Base-by-base conservation (phyloP, 2,329 filamentous ascomycete species). In the Fusarium sororula region DNA sequence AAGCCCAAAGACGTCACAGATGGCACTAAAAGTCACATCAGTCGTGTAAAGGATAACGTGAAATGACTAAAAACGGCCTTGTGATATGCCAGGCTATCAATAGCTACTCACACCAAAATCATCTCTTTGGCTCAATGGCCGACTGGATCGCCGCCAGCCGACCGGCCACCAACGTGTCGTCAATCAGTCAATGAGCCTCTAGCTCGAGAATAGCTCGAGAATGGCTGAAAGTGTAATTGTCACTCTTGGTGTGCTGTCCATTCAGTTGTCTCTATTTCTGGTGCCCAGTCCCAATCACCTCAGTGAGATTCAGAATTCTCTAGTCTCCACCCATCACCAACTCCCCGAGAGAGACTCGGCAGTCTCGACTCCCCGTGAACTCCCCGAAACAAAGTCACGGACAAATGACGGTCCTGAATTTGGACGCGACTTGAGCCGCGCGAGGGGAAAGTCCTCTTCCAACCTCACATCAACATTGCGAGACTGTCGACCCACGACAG, bases 361-460 rank as follows among this genome's bases (percentile, higher is more conserved):
- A 28, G 37, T 47, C 39, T 55, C 39, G 47, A 62, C 62, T 71
- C 63, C 69, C 63, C 63, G 54, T 61, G 41, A 64, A 73, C 71
- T 74, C 71, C 71, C 71, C 71, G 71, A 70, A 26, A 54, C n/a
- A 18, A 22, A 50, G 24, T 42, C 48, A 61, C 65, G 55, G 42
- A 55, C 66, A 69, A 70, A 71, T 70, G 61, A 71, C 30, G 56
- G 37, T 8, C 53, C 48, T 58, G 20, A 28, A n/a, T 22, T 41
- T 54, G 48, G 20, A 67, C 50, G 53, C n/a, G 53, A 28, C 32
- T 39, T 63, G 39, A 63, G 67, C 58, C 44, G 47, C 50, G 57
- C 12, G 37, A 41, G 15, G 50, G 28, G 47, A 66, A 59, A 41
- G 15, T 48, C 39, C 41, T 50, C 68, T 66, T 56, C 54, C 60